phyloP scores from a whole-genome alignment of 2,329 filamentous ascomycete genomes.

The Fusarium caatingaense region DNA sequence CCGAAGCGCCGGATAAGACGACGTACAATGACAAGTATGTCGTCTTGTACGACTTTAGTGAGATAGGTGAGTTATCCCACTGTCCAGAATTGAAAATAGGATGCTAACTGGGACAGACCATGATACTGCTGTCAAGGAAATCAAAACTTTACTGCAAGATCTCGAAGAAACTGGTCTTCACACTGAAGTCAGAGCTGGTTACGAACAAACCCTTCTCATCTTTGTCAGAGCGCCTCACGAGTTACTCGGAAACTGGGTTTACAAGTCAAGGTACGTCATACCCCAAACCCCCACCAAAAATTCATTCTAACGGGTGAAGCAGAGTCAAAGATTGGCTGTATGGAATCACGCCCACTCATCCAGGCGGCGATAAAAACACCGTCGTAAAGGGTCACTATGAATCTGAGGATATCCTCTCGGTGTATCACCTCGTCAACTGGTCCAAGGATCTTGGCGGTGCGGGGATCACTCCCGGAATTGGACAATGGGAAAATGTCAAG shows the following conservation, averaged over 20 bases:
- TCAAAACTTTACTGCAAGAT: slow-evolving; percentile 64
- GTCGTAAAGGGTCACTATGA: slow-evolving; percentile 63
- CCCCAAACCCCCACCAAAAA: accelerated
- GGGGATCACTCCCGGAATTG: slow-evolving; percentile 67
- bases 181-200: slow-evolving; percentile 77
- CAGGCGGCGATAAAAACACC: slow-evolving; percentile 65
- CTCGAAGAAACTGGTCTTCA: slow-evolving; percentile 73
- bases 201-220: slow-evolving; percentile 73
- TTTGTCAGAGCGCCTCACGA: slow-evolving; percentile 73
- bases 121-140: slow-evolving; percentile 50
- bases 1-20: slow-evolving; percentile 17
- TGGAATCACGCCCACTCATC: slow-evolving; percentile 73
- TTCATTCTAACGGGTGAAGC: neutral
- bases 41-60: slow-evolving; percentile 53
- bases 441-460: slow-evolving; percentile 69
- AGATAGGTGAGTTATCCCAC: slow-evolving; percentile 45
- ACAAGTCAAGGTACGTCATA: slow-evolving; percentile 68
- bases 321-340: slow-evolving; percentile 82
- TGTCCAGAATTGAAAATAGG: accelerated
- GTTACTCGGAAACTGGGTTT: slow-evolving; percentile 72
- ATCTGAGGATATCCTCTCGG: slow-evolving; percentile 76
- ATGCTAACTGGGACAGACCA: slow-evolving; percentile 42
- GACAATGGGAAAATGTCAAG: slow-evolving; percentile 70
- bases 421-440: slow-evolving; percentile 75
- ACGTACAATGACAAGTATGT: slow-evolving; percentile 56